Evolutionary conservation across 1,139 yeast species (phyloP).

Genomic region (Torulaspora globosa): DNA sequence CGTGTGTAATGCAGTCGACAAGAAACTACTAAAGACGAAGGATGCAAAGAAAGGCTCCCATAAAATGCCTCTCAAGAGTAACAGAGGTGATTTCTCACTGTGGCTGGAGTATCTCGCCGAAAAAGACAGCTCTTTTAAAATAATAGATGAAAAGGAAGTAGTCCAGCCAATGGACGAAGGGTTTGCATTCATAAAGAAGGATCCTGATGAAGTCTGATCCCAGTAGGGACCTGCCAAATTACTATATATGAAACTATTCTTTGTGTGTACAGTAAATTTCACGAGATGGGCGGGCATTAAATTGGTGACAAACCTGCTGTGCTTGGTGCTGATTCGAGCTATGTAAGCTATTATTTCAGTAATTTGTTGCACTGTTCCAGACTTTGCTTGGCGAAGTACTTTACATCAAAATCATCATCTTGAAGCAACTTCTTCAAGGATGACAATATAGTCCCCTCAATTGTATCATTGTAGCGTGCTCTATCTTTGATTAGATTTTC

Average conservation of each 20-base stretch:
- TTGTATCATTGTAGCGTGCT: slow-evolving; percentile 39
- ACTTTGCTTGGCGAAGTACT: slow-evolving; percentile 73
- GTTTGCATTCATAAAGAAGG: slow-evolving; percentile 5
- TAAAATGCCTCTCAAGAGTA: slow-evolving; percentile 3
- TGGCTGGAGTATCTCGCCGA: slow-evolving; percentile 14
- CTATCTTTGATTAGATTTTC: slow-evolving; percentile 43
- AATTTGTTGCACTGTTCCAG: slow-evolving; percentile 36
- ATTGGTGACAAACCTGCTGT: neutral
- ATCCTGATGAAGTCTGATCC: slow-evolving; percentile 1
- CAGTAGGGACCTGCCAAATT: neutral
- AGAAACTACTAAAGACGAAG: slow-evolving; percentile 4
- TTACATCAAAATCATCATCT: slow-evolving; percentile 86
- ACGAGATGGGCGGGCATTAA: neutral
- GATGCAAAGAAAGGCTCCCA: neutral
- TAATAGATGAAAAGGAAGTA: slow-evolving; percentile 3
- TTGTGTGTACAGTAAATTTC: slow-evolving; percentile 2
- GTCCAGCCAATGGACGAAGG: slow-evolving; percentile 3
- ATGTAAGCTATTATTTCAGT: slow-evolving; percentile 8
- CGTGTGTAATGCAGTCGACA: slow-evolving; percentile 25
- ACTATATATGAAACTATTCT: neutral
- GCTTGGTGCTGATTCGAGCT: neutral
- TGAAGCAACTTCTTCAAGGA: slow-evolving; percentile 58
- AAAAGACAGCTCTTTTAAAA: slow-evolving; percentile 6
- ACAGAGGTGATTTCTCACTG: slow-evolving; percentile 15
- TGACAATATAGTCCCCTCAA: slow-evolving; percentile 56